Conservation (phyloP, 169 alveolate species). For the Plasmodium knowlesi region DNA sequence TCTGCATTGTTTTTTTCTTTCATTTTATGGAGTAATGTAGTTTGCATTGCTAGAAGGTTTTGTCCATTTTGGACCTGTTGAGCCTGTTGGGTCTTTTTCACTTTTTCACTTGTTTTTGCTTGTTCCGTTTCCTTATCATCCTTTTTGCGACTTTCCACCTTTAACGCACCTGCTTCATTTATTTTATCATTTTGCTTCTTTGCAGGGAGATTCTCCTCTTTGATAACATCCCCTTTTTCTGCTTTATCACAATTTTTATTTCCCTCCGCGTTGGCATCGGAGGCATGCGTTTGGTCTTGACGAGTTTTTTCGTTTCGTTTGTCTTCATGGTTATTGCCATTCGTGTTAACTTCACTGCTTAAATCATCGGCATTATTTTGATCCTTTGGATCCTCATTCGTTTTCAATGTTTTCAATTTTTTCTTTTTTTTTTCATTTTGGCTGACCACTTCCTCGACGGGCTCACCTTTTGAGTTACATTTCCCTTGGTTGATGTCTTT, state of each 20-base stretch:
- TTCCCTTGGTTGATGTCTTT: slow-evolving; percentile 15
- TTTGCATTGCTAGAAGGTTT: background rate
- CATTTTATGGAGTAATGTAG: background rate
- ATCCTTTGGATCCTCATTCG: background rate
- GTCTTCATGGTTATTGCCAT: background rate
- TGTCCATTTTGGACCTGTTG: background rate
- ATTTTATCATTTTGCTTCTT: background rate
- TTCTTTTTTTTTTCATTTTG: slow-evolving; percentile 8
- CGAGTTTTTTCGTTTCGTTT: slow-evolving; percentile 1
- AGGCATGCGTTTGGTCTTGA: background rate
- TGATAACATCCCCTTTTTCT: background rate
- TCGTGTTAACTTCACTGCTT: background rate
- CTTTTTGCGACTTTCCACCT: background rate
- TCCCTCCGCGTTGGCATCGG: background rate
- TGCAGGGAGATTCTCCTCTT: background rate
- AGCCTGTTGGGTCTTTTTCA: background rate
- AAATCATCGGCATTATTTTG: background rate
- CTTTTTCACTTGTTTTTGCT: background rate
- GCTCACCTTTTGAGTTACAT: background rate
- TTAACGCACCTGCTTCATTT: background rate
- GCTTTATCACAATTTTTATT: slow-evolving; percentile 13
- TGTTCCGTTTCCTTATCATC: background rate
- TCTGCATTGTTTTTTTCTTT: background rate
- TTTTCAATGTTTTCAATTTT: background rate
- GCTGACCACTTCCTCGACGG: background rate